Base-by-base conservation (phyloP, 495 filamentous ascomycete species). In the Amorphotheca resinae region DNA sequence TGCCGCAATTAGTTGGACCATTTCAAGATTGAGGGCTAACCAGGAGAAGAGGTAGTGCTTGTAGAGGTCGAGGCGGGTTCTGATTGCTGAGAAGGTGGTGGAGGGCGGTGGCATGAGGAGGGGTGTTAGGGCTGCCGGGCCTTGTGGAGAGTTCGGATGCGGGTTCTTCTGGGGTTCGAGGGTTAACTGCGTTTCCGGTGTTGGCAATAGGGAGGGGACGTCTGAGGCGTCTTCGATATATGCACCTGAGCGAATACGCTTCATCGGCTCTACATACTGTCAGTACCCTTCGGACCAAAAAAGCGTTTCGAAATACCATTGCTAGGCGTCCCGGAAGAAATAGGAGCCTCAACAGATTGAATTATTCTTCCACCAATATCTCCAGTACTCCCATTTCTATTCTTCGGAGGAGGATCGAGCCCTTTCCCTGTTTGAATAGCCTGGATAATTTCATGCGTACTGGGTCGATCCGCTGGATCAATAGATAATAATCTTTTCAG, bases 401-500 rank as follows among this genome's bases (percentile, higher is more conserved):
- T 11, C 21, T 70, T 60, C 34, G 67, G 58, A 33, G 58, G 64
- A 30, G 81, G 76, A 35, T 77, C 76, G 22, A 75, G 58, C 35
- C 65, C 75, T 26, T 65, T 68, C n/a, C 84, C 80, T 22, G 70
- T 80, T 46, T 80, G 81, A 52, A 98, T 84, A 9, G 76, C 82
- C 9, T 66, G 64, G n/a, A 96, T 59, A 9, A 98, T 89, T 35
- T 95, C 87, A 21, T 79, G 85, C 4, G 93, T 87, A 35, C 76
- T 84, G 0, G 91, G 91, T 9, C 91, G 69, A 16, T 84, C 74
- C 17, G 63, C 62, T 0, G 93, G 86, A 49, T 88, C 70, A 4
- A 93, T 69, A 0, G 86, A 76, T 5, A 96, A 72, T 12, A 98
- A 69, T 22, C 76, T 72, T 59, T 85, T 82, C 1, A 98, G 66